Evolutionary conservation across 2,329 filamentous ascomycete species (phyloP).

Genomic region (Apiospora arundinis): DNA sequence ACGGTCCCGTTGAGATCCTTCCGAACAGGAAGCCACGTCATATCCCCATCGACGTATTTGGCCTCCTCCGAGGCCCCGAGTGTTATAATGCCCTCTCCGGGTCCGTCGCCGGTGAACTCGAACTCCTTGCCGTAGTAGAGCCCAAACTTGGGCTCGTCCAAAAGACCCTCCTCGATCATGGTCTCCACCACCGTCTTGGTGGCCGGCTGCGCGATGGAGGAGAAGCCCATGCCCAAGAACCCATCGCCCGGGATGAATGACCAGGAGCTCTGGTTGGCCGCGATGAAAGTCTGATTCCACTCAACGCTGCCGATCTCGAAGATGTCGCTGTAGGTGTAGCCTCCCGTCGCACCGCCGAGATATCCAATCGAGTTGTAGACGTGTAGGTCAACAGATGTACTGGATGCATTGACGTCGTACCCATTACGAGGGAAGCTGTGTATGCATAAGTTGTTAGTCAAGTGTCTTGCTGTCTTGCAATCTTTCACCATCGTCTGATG

Average conservation of each 20-base stretch:
- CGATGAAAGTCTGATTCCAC: conserved; percentile 41
- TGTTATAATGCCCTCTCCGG: conserved; percentile 39
- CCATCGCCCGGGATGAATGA: conserved; percentile 39
- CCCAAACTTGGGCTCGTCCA: conserved; percentile 41
- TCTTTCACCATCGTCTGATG: too few species aligned
- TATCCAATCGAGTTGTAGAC: conserved; percentile 36
- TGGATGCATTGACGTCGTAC: conserved; percentile 38
- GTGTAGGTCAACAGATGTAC: conserved; percentile 33
- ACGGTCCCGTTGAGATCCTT: conserved; percentile 23
- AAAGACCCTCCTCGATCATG: conserved; percentile 36
- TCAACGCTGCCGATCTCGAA: conserved; percentile 30
- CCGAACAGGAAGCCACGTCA: conserved; percentile 30
- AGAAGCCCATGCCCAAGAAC: conserved; percentile 44
- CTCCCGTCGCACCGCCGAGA: conserved; percentile 39
- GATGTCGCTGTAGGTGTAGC: conserved; percentile 35
- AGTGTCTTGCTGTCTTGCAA: too few species aligned
- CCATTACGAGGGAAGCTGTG: conserved; percentile 36
- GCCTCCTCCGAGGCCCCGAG: conserved; percentile 42
- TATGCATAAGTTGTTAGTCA: conserved; percentile 27
- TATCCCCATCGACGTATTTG: conserved; percentile 36
- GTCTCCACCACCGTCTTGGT: conserved; percentile 42
- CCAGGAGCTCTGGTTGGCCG: conserved; percentile 41
- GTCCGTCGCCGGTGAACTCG: conserved; percentile 26
- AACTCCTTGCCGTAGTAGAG: conserved; percentile 40
- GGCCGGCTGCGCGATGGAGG: conserved; percentile 38